Evolutionary conservation across 1,284 basidiomycete species (phyloP).

Genomic region (Sporisorium sorghi): DNA sequence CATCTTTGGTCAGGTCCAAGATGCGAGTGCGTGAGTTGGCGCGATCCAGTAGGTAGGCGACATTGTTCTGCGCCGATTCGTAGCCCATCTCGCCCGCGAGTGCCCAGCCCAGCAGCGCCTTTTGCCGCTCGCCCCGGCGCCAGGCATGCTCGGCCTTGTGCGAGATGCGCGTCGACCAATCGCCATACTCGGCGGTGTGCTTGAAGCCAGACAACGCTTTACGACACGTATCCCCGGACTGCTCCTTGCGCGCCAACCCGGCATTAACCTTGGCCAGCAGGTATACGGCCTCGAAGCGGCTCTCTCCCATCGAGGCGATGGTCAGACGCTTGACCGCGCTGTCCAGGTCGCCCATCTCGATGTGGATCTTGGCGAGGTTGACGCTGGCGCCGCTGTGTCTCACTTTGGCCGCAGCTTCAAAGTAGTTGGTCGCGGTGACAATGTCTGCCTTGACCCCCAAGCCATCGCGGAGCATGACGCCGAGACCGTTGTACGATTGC

Average conservation of each 20-base stretch:
- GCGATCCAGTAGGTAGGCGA: slow-evolving; percentile 91
- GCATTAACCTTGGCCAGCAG: slow-evolving; percentile 55
- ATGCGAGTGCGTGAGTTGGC: slow-evolving; percentile 43
- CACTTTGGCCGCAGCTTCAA: slow-evolving; percentile 79
- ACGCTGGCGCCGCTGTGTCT: slow-evolving; percentile 83
- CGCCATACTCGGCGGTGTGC: slow-evolving; percentile 56
- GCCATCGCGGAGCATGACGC: slow-evolving; percentile 91
- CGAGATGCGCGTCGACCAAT: slow-evolving; percentile 64
- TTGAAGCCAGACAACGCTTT: slow-evolving; percentile 57
- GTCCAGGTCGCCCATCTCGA: slow-evolving; percentile 49
- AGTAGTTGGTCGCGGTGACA: slow-evolving; percentile 76
- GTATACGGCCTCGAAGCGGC: slow-evolving; percentile 57
- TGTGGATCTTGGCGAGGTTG: slow-evolving; percentile 84
- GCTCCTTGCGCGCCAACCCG: slow-evolving; percentile 32
- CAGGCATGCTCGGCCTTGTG: slow-evolving; percentile 65
- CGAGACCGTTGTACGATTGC: slow-evolving; percentile 88
- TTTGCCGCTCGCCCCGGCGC: slow-evolving; percentile 53
- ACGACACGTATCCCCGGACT: slow-evolving; percentile 42
- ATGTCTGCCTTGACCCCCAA: slow-evolving; percentile 74
- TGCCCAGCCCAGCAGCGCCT: slow-evolving; percentile 75
- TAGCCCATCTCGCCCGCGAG: slow-evolving; percentile 87
- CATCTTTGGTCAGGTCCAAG: slow-evolving; percentile 9
- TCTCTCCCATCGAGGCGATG: slow-evolving; percentile 36
- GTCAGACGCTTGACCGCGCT: slow-evolving; percentile 48
- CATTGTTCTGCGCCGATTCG: slow-evolving; percentile 93